These are phyloP conservation scores for Chalara sp. DNA, from an alignment of 2,329 filamentous ascomycete genomes.

Conservation along the genomic window DNA sequence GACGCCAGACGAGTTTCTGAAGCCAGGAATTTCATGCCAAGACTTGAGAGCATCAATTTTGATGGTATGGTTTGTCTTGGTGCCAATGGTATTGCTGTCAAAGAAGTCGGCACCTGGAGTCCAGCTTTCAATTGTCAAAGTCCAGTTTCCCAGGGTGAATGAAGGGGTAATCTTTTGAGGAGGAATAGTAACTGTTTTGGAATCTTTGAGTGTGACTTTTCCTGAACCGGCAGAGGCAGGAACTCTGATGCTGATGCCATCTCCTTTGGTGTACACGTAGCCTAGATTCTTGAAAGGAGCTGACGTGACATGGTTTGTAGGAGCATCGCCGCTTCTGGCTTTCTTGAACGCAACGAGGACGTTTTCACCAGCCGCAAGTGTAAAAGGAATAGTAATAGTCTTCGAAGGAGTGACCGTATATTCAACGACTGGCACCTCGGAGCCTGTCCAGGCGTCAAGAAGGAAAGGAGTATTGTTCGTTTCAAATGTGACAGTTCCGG, in stretches of 20 bases:
- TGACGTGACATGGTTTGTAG: neutral
- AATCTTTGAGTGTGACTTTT: neutral
- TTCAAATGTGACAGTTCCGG: slow-evolving; percentile 24
- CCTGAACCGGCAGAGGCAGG: neutral
- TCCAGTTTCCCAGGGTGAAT: slow-evolving; percentile 29
- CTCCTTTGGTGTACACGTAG: too few species aligned
- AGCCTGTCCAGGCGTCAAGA: slow-evolving; percentile 38
- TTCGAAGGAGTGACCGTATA: slow-evolving; percentile 24
- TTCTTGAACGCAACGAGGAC: slow-evolving; percentile 31
- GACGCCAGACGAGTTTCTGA: slow-evolving; percentile 27
- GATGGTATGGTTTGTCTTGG: slow-evolving; percentile 27
- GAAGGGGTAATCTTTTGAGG: neutral
- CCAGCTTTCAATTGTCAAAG: slow-evolving; percentile 33
- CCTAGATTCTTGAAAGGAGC: neutral
- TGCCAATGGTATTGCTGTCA: slow-evolving; percentile 14
- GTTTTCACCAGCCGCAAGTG: slow-evolving; percentile 33
- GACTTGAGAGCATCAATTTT: slow-evolving; percentile 24
- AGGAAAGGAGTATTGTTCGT: slow-evolving; percentile 28
- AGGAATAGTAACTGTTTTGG: neutral
- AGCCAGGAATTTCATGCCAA: slow-evolving; percentile 27
- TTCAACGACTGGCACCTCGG: slow-evolving; percentile 23
- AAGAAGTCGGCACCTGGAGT: slow-evolving; percentile 28
- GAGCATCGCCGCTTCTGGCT: neutral
- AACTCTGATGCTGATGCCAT: neutral
- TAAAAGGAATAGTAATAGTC: slow-evolving; percentile 28